These are phyloP conservation scores for Kockiozyma suomiensis DNA, from an alignment of 805 yeast species.

Conservation along the genomic window DNA sequence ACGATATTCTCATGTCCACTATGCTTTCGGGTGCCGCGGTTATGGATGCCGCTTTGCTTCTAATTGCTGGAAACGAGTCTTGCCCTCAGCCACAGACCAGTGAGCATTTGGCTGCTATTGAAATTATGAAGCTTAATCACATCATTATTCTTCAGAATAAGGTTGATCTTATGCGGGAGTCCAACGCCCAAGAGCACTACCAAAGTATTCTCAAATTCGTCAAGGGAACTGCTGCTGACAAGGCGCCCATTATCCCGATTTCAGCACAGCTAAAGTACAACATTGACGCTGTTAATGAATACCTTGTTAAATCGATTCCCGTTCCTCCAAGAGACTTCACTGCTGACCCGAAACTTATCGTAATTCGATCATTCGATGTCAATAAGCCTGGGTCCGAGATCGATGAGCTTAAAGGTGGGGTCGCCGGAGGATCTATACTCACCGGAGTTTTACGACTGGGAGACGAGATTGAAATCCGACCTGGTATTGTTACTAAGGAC, in stretches of 20 bases:
- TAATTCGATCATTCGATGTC: slow-evolving; percentile 97
- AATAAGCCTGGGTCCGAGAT: slow-evolving; percentile 99
- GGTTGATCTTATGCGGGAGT: slow-evolving; percentile 98
- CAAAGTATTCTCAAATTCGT: slow-evolving; percentile 89
- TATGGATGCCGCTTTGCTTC: slow-evolving; percentile 97
- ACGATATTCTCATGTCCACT: slow-evolving; percentile 99
- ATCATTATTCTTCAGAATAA: slow-evolving; percentile 95
- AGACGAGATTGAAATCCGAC: slow-evolving; percentile 98
- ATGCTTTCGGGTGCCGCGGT: slow-evolving; percentile 99
- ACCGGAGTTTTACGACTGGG: slow-evolving; percentile 96
- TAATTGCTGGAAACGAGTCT: slow-evolving; percentile 97
- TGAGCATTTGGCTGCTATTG: slow-evolving; percentile 99
- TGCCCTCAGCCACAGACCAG: slow-evolving; percentile 99
- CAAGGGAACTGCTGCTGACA: slow-evolving; percentile 98
- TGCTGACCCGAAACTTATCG: slow-evolving; percentile 92
- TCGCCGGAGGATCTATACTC: slow-evolving; percentile 98
- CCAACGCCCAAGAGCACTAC: slow-evolving; percentile 92
- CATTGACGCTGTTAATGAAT: slow-evolving; percentile 97
- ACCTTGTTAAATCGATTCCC: slow-evolving; percentile 92
- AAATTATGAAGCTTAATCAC: slow-evolving; percentile 97
- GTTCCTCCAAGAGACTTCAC: slow-evolving; percentile 94
- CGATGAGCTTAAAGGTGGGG: slow-evolving; percentile 98
- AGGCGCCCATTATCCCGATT: slow-evolving; percentile 98
- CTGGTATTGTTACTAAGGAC: slow-evolving; percentile 97
- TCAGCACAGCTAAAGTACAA: slow-evolving; percentile 98